Base-by-base conservation (phyloP, 2,329 filamentous ascomycete genomes). In the Pseudogymnoascus sp. region DNA sequence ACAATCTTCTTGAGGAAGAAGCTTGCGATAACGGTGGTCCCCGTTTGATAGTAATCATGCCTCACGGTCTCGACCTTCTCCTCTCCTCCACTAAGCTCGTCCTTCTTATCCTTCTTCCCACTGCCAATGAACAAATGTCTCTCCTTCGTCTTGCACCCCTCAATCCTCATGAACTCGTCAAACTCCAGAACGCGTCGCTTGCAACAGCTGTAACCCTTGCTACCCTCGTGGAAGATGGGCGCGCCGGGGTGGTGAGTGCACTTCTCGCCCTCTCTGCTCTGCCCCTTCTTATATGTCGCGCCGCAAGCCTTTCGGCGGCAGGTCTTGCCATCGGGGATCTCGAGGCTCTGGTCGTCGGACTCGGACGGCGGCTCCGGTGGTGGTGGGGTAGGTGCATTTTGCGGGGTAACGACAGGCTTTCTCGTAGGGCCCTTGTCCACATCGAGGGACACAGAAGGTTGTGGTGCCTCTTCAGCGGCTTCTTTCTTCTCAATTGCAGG, bases 1-100 rank as follows among this genome's bases (percentile, higher is more conserved):
- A 92, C 86, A 70, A 99, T 96, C 79, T 97, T 97, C 81, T 97
- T 99, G 62, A 97, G 82, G 78, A 96, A 99, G 69, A 97, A 88
- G 7, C 90, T 94, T 1, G 90, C 92, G 68, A 95, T 96, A 63
- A 97, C 90, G 12, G 85, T 86, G 11, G 84, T 84, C 2, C 88
- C 80, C 1, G 94, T 97, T 76, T 99, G 94, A 77, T 99, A 99
- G 77, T 93, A 99, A 76, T 99, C 94, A 73, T 89, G 86, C 65
- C 88, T 84, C 66, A 96, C 89, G 3, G 84, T 87, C 47, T 91
- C 85, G 42, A 96, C 76, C 70, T 89, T 80, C 77, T 96, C 91
- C 76, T 96, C 91, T 1, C 82, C 84, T 4, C 75, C 72, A 33
- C 50, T 56, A 21, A 56, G 28, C 40, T 72, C 70, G 14, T 72